These are phyloP conservation scores for Aspergillus novofumigatus DNA, from an alignment of 2,329 filamentous ascomycete species.

Conservation along the genomic window DNA sequence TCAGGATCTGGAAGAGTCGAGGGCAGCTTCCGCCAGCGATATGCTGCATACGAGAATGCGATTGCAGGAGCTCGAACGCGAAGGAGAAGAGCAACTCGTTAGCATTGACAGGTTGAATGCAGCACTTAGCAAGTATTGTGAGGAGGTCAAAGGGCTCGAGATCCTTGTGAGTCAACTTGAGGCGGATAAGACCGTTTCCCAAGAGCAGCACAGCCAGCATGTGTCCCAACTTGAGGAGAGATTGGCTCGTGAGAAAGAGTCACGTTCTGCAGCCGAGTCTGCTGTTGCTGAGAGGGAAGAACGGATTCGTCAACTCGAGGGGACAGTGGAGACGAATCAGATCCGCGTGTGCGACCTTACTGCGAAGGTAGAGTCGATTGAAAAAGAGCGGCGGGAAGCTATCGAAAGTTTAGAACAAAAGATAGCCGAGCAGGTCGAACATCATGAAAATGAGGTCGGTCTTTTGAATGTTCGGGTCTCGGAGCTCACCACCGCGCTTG, in stretches of 20 bases:
- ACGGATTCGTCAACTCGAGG: slow-evolving; percentile 36
- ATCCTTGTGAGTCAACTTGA: slow-evolving; percentile 40
- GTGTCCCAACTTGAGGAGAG: slow-evolving; percentile 33
- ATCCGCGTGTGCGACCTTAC: slow-evolving; percentile 32
- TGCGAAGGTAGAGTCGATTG: slow-evolving; percentile 31
- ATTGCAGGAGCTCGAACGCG: slow-evolving; percentile 39
- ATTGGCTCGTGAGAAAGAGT: slow-evolving; percentile 29
- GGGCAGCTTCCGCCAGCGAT: slow-evolving; percentile 42
- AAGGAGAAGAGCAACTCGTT: slow-evolving; percentile 37
- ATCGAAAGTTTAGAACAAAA: slow-evolving; percentile 22
- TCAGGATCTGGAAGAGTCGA: slow-evolving; percentile 34
- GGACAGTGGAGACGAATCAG: slow-evolving; percentile 32
- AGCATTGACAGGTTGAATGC: slow-evolving; percentile 40
- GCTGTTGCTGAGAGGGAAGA: slow-evolving; percentile 31
- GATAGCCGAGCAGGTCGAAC: slow-evolving; percentile 18
- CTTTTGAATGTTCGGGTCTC: slow-evolving; percentile 41
- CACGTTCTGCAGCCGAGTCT: slow-evolving; percentile 32
- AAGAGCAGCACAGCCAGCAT: slow-evolving; percentile 25
- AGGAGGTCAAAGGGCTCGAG: slow-evolving; percentile 42
- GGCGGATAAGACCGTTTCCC: slow-evolving; percentile 29
- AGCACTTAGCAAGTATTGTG: slow-evolving; percentile 42
- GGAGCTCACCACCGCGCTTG: slow-evolving; percentile 37
- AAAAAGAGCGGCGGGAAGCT: slow-evolving; percentile 25
- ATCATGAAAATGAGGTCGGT: slow-evolving; percentile 34
- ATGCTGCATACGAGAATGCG: slow-evolving; percentile 43